These are phyloP conservation scores for Prunus mira DNA, from an alignment of 306 rosid species.

Conservation along the genomic window DNA sequence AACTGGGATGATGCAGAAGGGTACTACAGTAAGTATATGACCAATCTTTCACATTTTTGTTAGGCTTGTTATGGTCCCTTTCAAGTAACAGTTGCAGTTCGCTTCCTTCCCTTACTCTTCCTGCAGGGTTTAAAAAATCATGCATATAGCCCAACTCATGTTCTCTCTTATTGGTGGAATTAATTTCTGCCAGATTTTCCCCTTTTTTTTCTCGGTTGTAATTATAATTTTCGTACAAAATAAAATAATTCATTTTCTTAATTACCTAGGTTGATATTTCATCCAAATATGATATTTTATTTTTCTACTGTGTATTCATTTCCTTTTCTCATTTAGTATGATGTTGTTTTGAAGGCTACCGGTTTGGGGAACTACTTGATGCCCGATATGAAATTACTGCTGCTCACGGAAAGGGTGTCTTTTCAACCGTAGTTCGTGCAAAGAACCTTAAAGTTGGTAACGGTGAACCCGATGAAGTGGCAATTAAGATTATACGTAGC, in stretches of 20 bases:
- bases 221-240: background rate
- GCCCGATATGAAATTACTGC: conserved; percentile 90
- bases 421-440: conserved; percentile 95
- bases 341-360: conserved; percentile 53
- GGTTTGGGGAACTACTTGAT: conserved; percentile 93
- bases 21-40: conserved; percentile 74
- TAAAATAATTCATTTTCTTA: background rate
- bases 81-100: background rate
- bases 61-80: background rate
- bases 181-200: background rate
- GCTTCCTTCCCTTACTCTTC: background rate
- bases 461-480: conserved; percentile 95
- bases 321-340: conserved; percentile 23
- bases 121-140: background rate
- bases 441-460: conserved; percentile 67
- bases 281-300: background rate
- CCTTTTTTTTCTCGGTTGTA: background rate
- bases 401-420: conserved; percentile 97
- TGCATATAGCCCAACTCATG: background rate
- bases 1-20: conserved; percentile 99
- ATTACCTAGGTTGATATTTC: background rate
- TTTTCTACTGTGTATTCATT: background rate
- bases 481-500: conserved; percentile 90
- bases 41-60: background rate
- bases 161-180: background rate